phyloP scores from a whole-genome alignment of 257 asterid species.

The Craterostigma plantagineum region DNA sequence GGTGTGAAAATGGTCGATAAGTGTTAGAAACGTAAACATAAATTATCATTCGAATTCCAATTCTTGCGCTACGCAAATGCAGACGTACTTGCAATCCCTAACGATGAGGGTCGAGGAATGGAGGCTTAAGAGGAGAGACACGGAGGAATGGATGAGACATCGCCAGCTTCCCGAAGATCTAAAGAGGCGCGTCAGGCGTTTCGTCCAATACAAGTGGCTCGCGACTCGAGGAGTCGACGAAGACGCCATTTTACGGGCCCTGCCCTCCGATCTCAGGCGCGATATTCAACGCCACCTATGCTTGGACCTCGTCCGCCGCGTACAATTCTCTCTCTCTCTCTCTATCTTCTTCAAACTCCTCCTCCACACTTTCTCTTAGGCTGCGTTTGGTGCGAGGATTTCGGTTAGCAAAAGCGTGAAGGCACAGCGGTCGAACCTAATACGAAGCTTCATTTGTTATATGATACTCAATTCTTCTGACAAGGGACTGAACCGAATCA shows the following conservation, averaged over 20 bases:
- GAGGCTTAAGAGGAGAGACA: conserved; percentile 1
- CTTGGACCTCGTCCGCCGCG: neutral
- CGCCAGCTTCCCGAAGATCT: neutral
- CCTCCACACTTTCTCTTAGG: no score
- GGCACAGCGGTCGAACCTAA: no score
- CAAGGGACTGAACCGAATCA: no score
- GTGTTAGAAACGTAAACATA: neutral
- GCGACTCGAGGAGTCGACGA: neutral
- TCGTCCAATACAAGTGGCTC: neutral
- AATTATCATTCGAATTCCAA: neutral
- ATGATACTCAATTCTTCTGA: no score
- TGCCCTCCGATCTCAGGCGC: neutral
- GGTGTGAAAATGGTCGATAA: neutral
- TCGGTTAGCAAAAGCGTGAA: no score
- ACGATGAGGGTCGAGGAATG: conserved; percentile 1
- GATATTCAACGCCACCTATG: conserved; percentile 1
- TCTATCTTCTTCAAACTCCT: no score
- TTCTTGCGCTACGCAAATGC: neutral
- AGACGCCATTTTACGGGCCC: neutral
- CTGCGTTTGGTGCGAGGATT: no score
- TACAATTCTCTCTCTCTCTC: neutral
- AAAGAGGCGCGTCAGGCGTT: neutral
- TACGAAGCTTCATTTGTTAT: no score
- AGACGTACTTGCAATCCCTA: neutral
- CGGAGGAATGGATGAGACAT: conserved; percentile 3